Percentiles rank a stretch among this genome's conserved stretches.
Evolutionary conservation across 139 green algal genomes (phyloP).

Genomic region (Tetradesmus lagerheimii): DNA sequence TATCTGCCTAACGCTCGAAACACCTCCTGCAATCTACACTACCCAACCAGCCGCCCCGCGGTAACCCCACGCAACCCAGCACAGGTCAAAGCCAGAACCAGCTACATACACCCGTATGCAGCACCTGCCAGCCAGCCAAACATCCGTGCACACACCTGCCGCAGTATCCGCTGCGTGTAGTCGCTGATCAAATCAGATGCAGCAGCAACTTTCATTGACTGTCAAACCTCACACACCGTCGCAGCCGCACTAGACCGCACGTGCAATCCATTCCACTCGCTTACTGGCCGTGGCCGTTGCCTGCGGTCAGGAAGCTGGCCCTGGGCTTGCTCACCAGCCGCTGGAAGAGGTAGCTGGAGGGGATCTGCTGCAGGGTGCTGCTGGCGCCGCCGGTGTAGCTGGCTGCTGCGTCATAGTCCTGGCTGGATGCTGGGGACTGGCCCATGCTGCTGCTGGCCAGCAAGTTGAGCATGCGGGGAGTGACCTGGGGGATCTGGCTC

Average conservation of each 20-base stretch:
- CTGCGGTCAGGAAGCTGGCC: conserved; percentile 33
- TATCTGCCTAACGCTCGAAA: background rate
- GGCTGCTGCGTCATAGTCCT: background rate
- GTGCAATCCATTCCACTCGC: background rate
- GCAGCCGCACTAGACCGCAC: no score
- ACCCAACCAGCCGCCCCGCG: background rate
- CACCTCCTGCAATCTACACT: background rate
- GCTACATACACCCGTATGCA: background rate
- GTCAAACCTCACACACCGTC: background rate
- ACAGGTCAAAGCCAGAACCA: background rate
- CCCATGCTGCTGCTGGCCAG: conserved; percentile 48
- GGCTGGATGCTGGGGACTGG: background rate
- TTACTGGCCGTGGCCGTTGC: conserved; percentile 12
- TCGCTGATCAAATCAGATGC: background rate
- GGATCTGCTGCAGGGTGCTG: conserved; percentile 50
- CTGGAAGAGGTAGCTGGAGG: conserved; percentile 42
- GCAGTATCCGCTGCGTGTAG: background rate
- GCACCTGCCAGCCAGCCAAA: background rate
- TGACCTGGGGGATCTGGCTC: conserved; percentile 62
- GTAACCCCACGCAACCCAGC: background rate
- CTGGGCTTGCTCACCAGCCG: conserved; percentile 25
- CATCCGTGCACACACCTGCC: background rate
- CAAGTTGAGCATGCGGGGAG: conserved; percentile 62
- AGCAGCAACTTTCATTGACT: background rate
- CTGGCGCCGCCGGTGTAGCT: conserved; percentile 34